Evolutionary conservation across 176 grass and related monocot genomes (phyloP).

Genomic region (Guadua angustifolia): DNA sequence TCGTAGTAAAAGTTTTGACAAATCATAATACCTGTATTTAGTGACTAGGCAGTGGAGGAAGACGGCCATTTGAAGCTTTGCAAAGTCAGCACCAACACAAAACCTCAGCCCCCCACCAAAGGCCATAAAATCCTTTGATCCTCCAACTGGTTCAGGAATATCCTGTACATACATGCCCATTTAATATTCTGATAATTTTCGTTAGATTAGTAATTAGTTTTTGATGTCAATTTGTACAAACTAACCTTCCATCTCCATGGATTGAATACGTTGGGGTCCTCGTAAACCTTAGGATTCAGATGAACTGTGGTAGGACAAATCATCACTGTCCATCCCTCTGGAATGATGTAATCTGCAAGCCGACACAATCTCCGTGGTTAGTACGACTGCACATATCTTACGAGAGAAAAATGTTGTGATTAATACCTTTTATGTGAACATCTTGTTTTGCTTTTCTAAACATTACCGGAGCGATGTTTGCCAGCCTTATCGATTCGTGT

Average conservation of each 20-base stretch:
- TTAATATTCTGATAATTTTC: no score
- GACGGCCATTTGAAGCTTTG: constrained; percentile 56
- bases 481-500: constrained; percentile 52
- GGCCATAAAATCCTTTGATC: constrained; percentile 68
- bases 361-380: no score
- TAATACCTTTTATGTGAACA: constrained; percentile 51
- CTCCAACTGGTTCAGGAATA: constrained; percentile 42
- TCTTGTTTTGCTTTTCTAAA: constrained; percentile 64
- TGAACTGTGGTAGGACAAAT: constrained; percentile 47
- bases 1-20: no score
- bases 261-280: constrained; percentile 58
- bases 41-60: constrained; percentile 68
- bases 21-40: constrained; percentile 52
- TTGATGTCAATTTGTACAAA: no score
- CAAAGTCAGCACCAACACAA: constrained; percentile 66
- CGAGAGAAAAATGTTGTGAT: no score
- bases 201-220: no score
- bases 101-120: constrained; percentile 61
- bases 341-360: constrained; percentile 51
- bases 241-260: constrained; percentile 70
- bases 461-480: constrained; percentile 55
- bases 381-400: no score
- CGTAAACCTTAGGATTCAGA: constrained; percentile 46
- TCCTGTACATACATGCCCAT: no score
- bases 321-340: constrained; percentile 63